These are phyloP conservation scores for Bimuria novae-zelandiae DNA, from an alignment of 2,329 filamentous ascomycete genomes.

Conservation along the genomic window DNA sequence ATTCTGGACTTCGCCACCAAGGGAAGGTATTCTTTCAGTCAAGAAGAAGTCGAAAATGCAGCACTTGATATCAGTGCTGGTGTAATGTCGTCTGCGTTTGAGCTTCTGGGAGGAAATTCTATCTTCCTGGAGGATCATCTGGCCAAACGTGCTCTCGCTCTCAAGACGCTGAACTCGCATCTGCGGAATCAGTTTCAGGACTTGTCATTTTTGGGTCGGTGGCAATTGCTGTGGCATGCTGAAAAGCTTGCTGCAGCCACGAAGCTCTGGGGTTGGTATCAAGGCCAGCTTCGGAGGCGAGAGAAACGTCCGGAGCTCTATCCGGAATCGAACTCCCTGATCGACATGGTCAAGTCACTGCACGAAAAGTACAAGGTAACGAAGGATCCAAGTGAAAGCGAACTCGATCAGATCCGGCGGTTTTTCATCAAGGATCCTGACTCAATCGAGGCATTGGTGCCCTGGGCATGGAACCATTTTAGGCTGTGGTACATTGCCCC, in stretches of 20 bases:
- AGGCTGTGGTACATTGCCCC: slow-evolving; percentile 74
- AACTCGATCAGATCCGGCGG: slow-evolving; percentile 78
- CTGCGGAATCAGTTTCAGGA: slow-evolving; percentile 67
- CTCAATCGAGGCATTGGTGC: slow-evolving; percentile 73
- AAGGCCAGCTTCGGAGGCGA: slow-evolving; percentile 72
- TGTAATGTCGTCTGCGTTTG: slow-evolving; percentile 76
- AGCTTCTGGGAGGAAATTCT: slow-evolving; percentile 72
- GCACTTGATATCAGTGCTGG: slow-evolving; percentile 79
- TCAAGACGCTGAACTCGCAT: slow-evolving; percentile 75
- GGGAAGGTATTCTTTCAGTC: slow-evolving; percentile 67
- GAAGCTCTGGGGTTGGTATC: slow-evolving; percentile 80
- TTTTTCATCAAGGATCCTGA: slow-evolving; percentile 74
- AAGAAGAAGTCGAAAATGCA: slow-evolving; percentile 74
- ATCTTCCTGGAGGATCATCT: slow-evolving; percentile 83
- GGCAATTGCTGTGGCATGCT: slow-evolving; percentile 84
- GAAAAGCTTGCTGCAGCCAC: slow-evolving; percentile 85
- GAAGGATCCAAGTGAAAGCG: slow-evolving; percentile 65
- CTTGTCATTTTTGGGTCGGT: slow-evolving; percentile 71
- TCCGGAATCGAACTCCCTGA: slow-evolving; percentile 70
- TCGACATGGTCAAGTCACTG: slow-evolving; percentile 75
- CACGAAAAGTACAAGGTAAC: slow-evolving; percentile 76
- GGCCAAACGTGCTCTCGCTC: slow-evolving; percentile 69
- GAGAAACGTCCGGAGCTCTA: slow-evolving; percentile 61
- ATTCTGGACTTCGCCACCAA: slow-evolving; percentile 82
- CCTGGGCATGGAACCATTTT: slow-evolving; percentile 70